Evolutionary conservation across 2,329 filamentous ascomycete genomes (phyloP), one percentile per base, ranked within the genome.

Genomic region (Dothiorella sarmentorum): DNA sequence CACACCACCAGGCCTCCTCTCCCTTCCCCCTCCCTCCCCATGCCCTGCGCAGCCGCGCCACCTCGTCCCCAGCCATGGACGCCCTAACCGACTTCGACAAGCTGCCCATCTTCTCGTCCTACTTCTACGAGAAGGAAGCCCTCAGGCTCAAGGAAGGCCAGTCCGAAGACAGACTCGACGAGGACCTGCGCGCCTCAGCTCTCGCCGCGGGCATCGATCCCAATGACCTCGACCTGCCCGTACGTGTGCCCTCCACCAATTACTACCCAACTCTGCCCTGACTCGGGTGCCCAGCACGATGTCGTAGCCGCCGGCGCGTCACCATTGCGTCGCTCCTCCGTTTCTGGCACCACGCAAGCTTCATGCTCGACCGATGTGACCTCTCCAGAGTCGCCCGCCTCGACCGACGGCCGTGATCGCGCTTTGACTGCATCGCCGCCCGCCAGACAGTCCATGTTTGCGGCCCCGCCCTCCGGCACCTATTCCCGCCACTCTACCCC

Each of bases 81-180:
- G 35, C 56, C 44, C 37, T 58, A 24, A 27, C 56, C 35, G 56
- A 52, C 38, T 47, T 59, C 27, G 57, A 45, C 31, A 40, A 42
- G 47, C 44, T 58, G 44, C 56, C 56, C 17, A 29, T 58, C 56
- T 58, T 58, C 35, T 29, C 42, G 26, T 29, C 44, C 35, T 35
- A 40, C 26, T 38, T 59, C 26, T 60, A 56, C 51, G 51, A 60
- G 33, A 47, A 51, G 26, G 58, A 60, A 26, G 58, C 51, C 15
- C 51, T 60, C 9, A 56, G 56, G 58, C 51, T 60, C 51, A 56
- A 56, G 51, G 44, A 56, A 42, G 58, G 58, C 58, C 58, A 60
- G 49, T 49, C 51, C 15, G 58, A 60, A 20, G 58, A 60, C 35
- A 35, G 33, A 31, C 51, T 60, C 24, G 51, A 60, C 51, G 38